Percentiles rank a stretch among this genome's conserved stretches.
These are phyloP conservation scores for Paecilomyces variotii DNA, from an alignment of 2,329 filamentous ascomycete genomes.

Conservation along the genomic window DNA sequence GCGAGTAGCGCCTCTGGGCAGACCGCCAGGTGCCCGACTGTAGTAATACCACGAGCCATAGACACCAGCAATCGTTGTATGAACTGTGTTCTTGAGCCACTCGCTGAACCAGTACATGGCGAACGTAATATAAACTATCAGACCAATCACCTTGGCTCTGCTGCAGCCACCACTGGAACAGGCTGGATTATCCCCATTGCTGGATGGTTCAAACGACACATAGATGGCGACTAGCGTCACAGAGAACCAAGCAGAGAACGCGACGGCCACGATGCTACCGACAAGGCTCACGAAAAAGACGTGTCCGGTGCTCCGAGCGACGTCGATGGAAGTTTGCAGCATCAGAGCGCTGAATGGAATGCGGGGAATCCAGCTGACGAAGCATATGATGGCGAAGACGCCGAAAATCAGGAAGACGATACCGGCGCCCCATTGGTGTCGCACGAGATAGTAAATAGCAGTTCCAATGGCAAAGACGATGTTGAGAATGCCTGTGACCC, in stretches of 20 bases:
- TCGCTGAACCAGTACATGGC: conserved; percentile 92
- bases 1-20: conserved; percentile 70
- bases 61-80: conserved; percentile 77
- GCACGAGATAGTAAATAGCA: conserved; percentile 74
- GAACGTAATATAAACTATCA: conserved; percentile 82
- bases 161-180: conserved; percentile 59
- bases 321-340: conserved; percentile 77
- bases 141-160: conserved; percentile 68
- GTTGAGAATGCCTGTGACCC: conserved; percentile 84
- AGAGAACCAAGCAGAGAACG: conserved; percentile 76
- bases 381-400: conserved; percentile 72
- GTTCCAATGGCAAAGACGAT: conserved; percentile 77
- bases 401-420: conserved; percentile 81
- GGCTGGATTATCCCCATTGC: conserved; percentile 41
- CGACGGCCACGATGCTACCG: conserved; percentile 67
- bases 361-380: conserved; percentile 79
- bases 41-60: conserved; percentile 94
- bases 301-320: conserved; percentile 75
- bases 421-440: conserved; percentile 70
- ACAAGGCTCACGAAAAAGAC: conserved; percentile 80
- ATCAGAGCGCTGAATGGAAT: conserved; percentile 90
- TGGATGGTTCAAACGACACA: conserved; percentile 64
- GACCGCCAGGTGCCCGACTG: conserved; percentile 50
- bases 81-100: conserved; percentile 87
- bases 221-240: conserved; percentile 83